A percentile compares a stretch with the other conserved stretches of the same genome.
Conservation (phyloP, 495 filamentous ascomycete genomes). For the Astrothelium macrocarpum region DNA sequence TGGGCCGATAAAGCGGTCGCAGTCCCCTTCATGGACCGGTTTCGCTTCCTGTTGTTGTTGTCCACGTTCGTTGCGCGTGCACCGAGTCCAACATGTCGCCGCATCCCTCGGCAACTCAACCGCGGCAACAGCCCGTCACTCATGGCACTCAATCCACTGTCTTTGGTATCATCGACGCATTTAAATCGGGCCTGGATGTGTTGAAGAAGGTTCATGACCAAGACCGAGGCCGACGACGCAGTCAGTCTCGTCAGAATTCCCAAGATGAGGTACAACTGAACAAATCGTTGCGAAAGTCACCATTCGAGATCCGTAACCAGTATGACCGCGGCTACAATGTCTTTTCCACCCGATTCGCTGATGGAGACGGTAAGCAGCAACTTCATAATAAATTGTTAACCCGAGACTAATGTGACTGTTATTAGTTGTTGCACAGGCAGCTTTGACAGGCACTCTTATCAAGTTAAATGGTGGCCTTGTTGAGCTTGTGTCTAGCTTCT, state of each 20-base stretch:
- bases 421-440: slow-evolving; percentile 27
- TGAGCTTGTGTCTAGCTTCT: slow-evolving; percentile 32
- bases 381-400: background rate
- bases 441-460: slow-evolving; percentile 31
- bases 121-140: slow-evolving; percentile 1
- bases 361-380: slow-evolving; percentile 28
- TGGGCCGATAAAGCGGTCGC: slow-evolving; percentile 6
- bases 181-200: slow-evolving; percentile 19
- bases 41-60: background rate
- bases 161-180: slow-evolving; percentile 17
- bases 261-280: slow-evolving; percentile 24
- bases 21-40: background rate
- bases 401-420: background rate
- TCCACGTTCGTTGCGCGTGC: background rate
- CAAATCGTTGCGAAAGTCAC: slow-evolving; percentile 25
- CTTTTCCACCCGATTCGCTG: slow-evolving; percentile 24
- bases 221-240: slow-evolving; percentile 14
- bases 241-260: slow-evolving; percentile 8
- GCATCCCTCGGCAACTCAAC: background rate
- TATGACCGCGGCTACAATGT: slow-evolving; percentile 24
- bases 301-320: slow-evolving; percentile 24
- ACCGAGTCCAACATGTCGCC: background rate
- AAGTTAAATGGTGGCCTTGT: slow-evolving; percentile 37
- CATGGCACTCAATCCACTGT: slow-evolving; percentile 1
- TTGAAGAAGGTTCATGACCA: slow-evolving; percentile 18